Evolutionary conservation across 1,284 basidiomycete species (phyloP).

Genomic region (Calocybe gambosa): DNA sequence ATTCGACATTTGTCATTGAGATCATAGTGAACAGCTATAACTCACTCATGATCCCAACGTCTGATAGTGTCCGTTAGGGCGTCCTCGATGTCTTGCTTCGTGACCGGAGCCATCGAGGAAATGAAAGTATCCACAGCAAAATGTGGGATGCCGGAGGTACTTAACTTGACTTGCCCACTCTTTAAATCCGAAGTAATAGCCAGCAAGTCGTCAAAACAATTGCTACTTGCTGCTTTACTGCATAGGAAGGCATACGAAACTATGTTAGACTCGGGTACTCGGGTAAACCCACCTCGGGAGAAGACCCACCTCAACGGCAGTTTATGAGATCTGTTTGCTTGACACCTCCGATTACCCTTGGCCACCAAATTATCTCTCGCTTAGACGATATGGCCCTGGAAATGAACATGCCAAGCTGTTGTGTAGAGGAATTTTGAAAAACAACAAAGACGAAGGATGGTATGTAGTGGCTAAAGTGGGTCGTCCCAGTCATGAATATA

Average conservation of each 20-base stretch:
- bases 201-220: constrained; percentile 5
- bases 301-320: not conserved
- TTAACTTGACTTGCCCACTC: not conserved
- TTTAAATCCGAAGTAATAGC: constrained; percentile 11
- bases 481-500: not conserved
- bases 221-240: not conserved
- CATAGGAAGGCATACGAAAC: not conserved
- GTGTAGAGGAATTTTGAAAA: not conserved
- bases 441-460: too few relatives aligned
- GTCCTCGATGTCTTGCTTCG: constrained; percentile 13
- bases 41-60: constrained; percentile 15
- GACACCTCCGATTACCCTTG: not conserved
- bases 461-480: not conserved
- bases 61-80: constrained; percentile 9
- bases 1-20: not conserved
- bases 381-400: not conserved
- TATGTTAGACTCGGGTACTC: constrained; percentile 1
- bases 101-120: constrained; percentile 11
- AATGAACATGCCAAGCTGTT: too few relatives aligned
- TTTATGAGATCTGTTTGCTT: not conserved
- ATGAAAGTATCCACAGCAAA: not conserved
- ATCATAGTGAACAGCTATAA: not conserved
- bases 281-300: not conserved
- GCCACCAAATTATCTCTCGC: not conserved
- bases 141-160: not conserved